These are phyloP conservation scores for Sporisorium graminicola DNA, from an alignment of 1,284 basidiomycete species.

Conservation along the genomic window DNA sequence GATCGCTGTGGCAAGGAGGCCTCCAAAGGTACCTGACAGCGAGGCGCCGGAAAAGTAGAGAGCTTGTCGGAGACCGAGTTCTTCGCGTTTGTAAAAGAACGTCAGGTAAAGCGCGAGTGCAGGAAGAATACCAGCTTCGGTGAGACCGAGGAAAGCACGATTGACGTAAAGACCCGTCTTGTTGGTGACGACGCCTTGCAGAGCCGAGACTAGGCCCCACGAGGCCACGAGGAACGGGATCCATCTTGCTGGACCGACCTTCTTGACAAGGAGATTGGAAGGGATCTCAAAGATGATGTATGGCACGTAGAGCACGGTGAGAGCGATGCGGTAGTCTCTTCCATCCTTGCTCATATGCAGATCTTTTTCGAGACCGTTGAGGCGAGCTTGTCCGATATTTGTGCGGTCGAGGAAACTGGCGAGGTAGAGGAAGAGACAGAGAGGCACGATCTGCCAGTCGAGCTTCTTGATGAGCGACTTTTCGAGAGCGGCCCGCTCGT, in stretches of 20 bases:
- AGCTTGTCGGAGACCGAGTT: conserved; percentile 61
- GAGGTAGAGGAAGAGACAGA: conserved; percentile 56
- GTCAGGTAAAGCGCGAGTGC: conserved; percentile 60
- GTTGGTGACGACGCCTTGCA: conserved; percentile 58
- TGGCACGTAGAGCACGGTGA: conserved; percentile 61
- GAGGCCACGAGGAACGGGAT: conserved; percentile 55
- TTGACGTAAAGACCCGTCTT: conserved; percentile 61
- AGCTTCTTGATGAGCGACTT: conserved; percentile 57
- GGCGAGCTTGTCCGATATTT: conserved; percentile 59
- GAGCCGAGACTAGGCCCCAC: conserved; percentile 60
- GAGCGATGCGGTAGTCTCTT: conserved; percentile 53
- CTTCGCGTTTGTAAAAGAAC: conserved; percentile 63
- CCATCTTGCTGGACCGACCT: conserved; percentile 55
- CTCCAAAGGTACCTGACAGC: conserved; percentile 60
- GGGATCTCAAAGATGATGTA: conserved; percentile 68
- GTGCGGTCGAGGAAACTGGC: conserved; percentile 56
- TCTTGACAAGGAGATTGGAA: conserved; percentile 61
- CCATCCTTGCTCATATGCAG: conserved; percentile 38
- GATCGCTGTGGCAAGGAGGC: conserved; percentile 63
- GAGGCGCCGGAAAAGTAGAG: conserved; percentile 65
- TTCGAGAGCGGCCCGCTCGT: conserved; percentile 38
- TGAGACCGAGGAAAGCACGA: conserved; percentile 58
- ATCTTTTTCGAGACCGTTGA: conserved; percentile 50
- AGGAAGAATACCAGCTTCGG: conserved; percentile 61
- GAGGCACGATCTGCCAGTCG: conserved; percentile 59